Evolutionary conservation across 2,329 filamentous ascomycete genomes (phyloP), one percentile per base, ranked within the genome.

Genomic region (Whalleya microplaca): DNA sequence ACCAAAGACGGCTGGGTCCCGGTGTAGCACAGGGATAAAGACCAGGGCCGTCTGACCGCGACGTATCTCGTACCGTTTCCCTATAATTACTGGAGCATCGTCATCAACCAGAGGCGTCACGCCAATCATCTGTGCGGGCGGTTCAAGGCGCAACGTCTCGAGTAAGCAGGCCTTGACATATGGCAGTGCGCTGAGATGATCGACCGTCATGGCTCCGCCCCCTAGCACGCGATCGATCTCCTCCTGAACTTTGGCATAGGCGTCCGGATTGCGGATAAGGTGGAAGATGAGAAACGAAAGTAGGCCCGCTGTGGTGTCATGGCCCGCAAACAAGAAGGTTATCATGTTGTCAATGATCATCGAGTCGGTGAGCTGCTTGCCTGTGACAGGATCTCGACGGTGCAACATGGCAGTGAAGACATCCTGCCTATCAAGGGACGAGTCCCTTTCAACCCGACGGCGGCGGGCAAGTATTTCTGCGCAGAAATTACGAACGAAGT

Each of bases 241-340:
- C 56, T 78, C 69, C 49, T 80, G 80, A 7, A 81, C 80, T 50
- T 78, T 78, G 19, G 66, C 66, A 51, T 80, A 77, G 7, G 72
- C 73, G 1, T 76, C 71, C 0, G 82, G 81, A 59, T 81, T 76
- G 48, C 78, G 79, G 42, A 82, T 66, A 3, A 85, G 73, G 59
- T 80, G 76, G 63, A 80, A 79, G 44, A 82, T 73, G 0, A 76
- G 66, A 63, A 83, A 84, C 1, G 79, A 74, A 27, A 85, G 69
- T 19, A 83, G 71, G 21, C 81, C 81, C 3, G 79, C 76, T 0
- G 84, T 81, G 0, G 84, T 86, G 49, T 85, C 83, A 56, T 84
- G 81, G 1, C 44, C 44, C 5, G 49, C 49, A n/a, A 51, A 21
- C 27, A 51, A 23, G 59, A 84, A 83, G 1, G 81, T 84, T 32